phyloP scores from a whole-genome alignment of 1,139 yeast genomes.

The Hyphopichia burtonii region DNA sequence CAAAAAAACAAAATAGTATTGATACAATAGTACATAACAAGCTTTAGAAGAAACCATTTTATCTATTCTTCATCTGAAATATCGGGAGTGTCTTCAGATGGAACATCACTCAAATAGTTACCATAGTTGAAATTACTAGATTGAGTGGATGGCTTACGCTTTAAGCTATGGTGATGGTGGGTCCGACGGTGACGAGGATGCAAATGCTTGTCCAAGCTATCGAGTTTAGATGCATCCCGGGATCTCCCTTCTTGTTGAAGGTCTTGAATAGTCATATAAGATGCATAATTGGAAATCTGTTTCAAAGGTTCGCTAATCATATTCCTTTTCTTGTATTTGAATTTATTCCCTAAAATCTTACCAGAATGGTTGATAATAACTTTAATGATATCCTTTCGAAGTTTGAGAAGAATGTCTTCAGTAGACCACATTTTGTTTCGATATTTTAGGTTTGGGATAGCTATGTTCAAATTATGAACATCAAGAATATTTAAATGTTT shows the following conservation, averaged over 20 bases:
- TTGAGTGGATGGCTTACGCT: background rate
- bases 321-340: constrained; percentile 41
- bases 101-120: background rate
- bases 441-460: constrained; percentile 65
- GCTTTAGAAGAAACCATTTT: too few species aligned
- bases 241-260: constrained; percentile 32
- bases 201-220: constrained; percentile 6
- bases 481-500: constrained; percentile 66
- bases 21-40: too few species aligned
- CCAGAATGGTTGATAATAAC: constrained; percentile 76
- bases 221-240: constrained; percentile 18
- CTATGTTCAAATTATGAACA: constrained; percentile 65
- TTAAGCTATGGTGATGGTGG: constrained; percentile 6
- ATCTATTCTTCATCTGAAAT: background rate
- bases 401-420: constrained; percentile 62
- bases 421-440: constrained; percentile 74
- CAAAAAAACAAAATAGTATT: too few species aligned
- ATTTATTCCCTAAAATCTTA: constrained; percentile 73
- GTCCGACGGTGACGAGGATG: constrained; percentile 5
- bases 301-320: constrained; percentile 37
- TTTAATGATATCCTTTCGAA: constrained; percentile 68
- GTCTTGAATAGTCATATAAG: constrained; percentile 40
- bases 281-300: constrained; percentile 42
- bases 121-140: background rate
- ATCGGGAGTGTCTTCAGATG: background rate